phyloP scores from a whole-genome alignment of 352 stramenopile species.

The Aphanomyces stellatus region DNA sequence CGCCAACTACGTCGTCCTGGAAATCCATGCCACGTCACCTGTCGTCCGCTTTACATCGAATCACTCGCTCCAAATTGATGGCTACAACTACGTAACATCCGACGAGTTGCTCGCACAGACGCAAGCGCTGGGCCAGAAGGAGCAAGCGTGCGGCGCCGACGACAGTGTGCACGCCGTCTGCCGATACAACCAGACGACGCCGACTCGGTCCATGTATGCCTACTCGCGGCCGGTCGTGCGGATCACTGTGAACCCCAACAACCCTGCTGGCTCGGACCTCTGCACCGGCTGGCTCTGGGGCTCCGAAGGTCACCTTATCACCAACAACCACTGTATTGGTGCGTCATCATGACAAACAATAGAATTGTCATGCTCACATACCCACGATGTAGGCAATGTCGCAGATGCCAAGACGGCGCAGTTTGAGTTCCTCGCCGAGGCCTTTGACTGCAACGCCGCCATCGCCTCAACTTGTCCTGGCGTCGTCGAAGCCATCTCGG shows the following conservation, averaged over 20 bases:
- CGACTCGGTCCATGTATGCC: background rate
- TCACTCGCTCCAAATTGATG: background rate
- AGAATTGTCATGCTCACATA: background rate
- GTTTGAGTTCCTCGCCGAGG: slow-evolving; percentile 58
- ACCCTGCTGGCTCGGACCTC: background rate
- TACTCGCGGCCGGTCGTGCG: background rate
- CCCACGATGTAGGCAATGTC: slow-evolving; percentile 18
- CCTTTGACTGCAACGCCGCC: slow-evolving; percentile 8
- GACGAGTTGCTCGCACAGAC: background rate
- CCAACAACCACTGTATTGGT: slow-evolving; percentile 66
- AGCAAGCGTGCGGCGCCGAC: slow-evolving; percentile 4
- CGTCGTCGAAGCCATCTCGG: slow-evolving; percentile 33
- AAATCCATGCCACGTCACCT: background rate
- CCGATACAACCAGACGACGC: background rate
- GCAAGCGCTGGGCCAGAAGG: background rate
- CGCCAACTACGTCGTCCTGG: slow-evolving; percentile 5
- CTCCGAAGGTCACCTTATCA: slow-evolving; percentile 49
- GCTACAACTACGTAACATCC: background rate
- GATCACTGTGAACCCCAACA: slow-evolving; percentile 1
- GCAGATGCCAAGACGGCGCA: slow-evolving; percentile 32
- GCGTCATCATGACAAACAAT: background rate
- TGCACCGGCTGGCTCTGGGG: slow-evolving; percentile 62
- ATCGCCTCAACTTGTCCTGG: slow-evolving; percentile 39
- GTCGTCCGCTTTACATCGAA: background rate
- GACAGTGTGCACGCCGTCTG: slow-evolving; percentile 10